These are phyloP conservation scores for Phaeotremella skinneri DNA, from an alignment of 768 basidiomycete species.

Conservation along the genomic window DNA sequence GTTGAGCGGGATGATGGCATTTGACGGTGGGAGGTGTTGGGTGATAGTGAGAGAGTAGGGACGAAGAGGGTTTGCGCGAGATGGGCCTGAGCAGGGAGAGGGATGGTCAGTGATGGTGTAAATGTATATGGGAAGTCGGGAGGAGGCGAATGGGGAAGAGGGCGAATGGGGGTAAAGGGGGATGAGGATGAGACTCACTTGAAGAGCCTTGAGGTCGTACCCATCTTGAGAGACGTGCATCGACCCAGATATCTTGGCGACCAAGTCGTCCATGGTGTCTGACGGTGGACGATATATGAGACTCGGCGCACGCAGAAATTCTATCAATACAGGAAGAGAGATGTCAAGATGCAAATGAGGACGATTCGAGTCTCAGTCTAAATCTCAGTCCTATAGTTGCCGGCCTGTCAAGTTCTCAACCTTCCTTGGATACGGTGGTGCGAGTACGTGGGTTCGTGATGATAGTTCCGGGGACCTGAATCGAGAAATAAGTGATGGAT, in stretches of 20 bases:
- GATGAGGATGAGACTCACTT: conserved; percentile 26
- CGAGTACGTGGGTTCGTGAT: too few relatives aligned
- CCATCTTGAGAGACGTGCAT: conserved; percentile 41
- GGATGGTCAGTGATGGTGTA: background rate
- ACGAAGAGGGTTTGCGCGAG: conserved; percentile 21
- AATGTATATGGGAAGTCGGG: background rate
- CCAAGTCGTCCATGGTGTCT: conserved; percentile 39
- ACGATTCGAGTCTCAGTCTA: too few relatives aligned
- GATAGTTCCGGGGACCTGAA: too few relatives aligned
- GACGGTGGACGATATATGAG: too few relatives aligned
- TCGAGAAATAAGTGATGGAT: too few relatives aligned
- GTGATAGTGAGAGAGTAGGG: conserved; percentile 15
- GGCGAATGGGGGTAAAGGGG: background rate
- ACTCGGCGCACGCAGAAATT: too few relatives aligned
- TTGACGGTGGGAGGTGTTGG: conserved; percentile 12
- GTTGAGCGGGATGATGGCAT: conserved; percentile 27
- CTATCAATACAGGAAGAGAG: too few relatives aligned
- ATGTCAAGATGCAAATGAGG: too few relatives aligned
- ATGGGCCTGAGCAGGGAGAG: conserved; percentile 18
- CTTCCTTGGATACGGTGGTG: too few relatives aligned
- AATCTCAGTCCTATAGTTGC: too few relatives aligned
- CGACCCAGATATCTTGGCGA: conserved; percentile 27
- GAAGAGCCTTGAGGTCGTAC: conserved; percentile 36
- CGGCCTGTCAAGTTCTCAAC: too few relatives aligned
- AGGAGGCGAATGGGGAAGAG: background rate